Evolutionary conservation across 2,329 filamentous ascomycete genomes (phyloP), one percentile per base, ranked within the genome.

Genomic region (Fusarium sarcochroum): DNA sequence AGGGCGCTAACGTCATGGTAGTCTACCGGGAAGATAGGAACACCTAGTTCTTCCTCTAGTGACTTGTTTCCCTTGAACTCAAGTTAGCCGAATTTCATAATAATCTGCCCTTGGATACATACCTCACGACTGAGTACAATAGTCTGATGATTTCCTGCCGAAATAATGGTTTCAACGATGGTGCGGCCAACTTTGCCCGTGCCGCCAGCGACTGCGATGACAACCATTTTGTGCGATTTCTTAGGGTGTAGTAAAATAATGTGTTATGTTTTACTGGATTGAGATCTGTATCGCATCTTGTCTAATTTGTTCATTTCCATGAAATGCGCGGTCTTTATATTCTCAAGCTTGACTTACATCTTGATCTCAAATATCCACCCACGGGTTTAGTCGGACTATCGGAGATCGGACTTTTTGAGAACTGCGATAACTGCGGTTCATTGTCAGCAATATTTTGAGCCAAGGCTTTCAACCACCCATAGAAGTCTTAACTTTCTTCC

Each of bases 141-240:
- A 2, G 57, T 44, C 18, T 57, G 6, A n/a, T 50, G 35, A 4
- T 63, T 61, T 37, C 41, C 52, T 42, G 11, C 21, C 1, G 45
- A 27, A 17, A 51, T 21, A 3, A 63, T 41, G 17, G 61, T 45
- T 21, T 58, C 51, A 3, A 64, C 52, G 1, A 64, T 20, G 2
- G 46, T 44, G 5, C 52, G 45, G 20, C 52, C 52, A 23, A 65
- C 52, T 3, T 58, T 64, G 23, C 58, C 61, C 11, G 60, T 63
- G 9, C 60, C 50, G 6, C 58, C 60, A 21, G 38, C 51, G 37
- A 64, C 61, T 17, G 41, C 58, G 42, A 64, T n/a, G 23, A 42
- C 57, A 21, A 40, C 37, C 52, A 64, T 30, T 30, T 30, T 30
- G 27, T 13, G 5, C 13, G 5, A 13, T 9, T 13, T 9, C 11